These are phyloP conservation scores for Astraeus odoratus DNA, from an alignment of 768 basidiomycete species.

Conservation along the genomic window DNA sequence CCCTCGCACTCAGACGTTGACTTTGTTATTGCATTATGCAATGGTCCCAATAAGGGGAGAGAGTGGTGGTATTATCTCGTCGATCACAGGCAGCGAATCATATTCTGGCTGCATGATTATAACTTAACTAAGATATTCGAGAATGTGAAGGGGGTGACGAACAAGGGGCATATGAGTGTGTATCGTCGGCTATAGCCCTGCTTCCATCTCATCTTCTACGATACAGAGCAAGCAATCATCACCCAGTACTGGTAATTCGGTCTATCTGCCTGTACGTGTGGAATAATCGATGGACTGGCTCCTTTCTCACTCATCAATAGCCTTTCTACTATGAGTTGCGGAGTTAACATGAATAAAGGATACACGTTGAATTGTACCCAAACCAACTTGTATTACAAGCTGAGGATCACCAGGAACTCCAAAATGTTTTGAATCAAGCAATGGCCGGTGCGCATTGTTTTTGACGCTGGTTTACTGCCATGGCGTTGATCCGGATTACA, in stretches of 20 bases:
- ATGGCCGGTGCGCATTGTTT: slow-evolving; percentile 14
- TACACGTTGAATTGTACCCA: slow-evolving; percentile 5
- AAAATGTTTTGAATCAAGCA: slow-evolving; percentile 3
- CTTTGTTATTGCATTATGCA: slow-evolving; percentile 1
- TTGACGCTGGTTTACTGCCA: too few relatives aligned
- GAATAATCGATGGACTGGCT: not conserved
- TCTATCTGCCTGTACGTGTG: not conserved
- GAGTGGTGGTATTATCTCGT: slow-evolving; percentile 36
- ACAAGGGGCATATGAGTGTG: slow-evolving; percentile 36
- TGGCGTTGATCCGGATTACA: not conserved
- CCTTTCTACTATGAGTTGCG: not conserved
- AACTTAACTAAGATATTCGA: slow-evolving; percentile 26
- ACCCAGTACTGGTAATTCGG: slow-evolving; percentile 17
- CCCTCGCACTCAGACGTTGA: slow-evolving; percentile 1
- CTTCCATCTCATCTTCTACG: not conserved
- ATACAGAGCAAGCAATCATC: slow-evolving; percentile 14
- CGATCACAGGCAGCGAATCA: slow-evolving; percentile 32
- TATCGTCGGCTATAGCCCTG: not conserved
- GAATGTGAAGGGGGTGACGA: slow-evolving; percentile 33
- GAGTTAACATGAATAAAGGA: not conserved
- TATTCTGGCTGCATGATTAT: slow-evolving; percentile 44
- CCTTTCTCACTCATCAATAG: not conserved
- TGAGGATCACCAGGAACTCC: not conserved
- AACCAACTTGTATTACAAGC: not conserved
- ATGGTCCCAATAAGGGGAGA: not conserved